Base-by-base conservation (phyloP, 352 stramenopile species). In the Phytophthora aleatoria region DNA sequence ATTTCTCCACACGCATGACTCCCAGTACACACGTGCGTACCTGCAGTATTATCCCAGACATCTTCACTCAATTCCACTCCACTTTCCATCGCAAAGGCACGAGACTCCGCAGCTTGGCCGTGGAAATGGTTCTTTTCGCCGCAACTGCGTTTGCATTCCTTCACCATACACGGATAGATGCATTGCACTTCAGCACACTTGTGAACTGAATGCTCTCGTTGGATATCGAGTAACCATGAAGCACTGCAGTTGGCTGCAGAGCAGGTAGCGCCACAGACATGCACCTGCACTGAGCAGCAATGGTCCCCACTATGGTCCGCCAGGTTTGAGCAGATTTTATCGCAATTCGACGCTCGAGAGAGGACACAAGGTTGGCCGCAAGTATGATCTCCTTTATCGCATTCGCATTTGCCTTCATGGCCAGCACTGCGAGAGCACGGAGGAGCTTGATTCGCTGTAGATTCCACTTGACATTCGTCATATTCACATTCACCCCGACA, bases 331-430 rank as follows among this genome's bases (percentile, higher is more conserved):
- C 84, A 92, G 1, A 49, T 47, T 8, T 68, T 61, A 0, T 76
- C 76, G 26, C 84, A 92, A 36, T 92, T 91, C 4, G 39, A 42
- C 0, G 80, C 76, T 13, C 41, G 15, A 5, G 45, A 3, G 5
- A 86, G 27, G 9, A 31, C 53, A 58, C 81, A 92, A 2, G 42
- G 26, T 24, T 66, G 26, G 0, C 62, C 57, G 42, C 81, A 92
- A 8, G 78, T 90, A 56, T 91, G 84, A 16, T 89, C 76, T 26
- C 81, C 76, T 15, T 72, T 59, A 0, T 57, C 52, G 28, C 84
- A 91, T 43, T 91, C 83, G 41, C 81, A 91, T 28, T 67, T 71
- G 3, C 78, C 83, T 45, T 80, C 74, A 35, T 92, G 83, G 1
- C 83, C 77, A 13, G 76, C 76, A 43, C 60, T 57, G 47, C 76